Conservation (phyloP, 768 basidiomycete genomes). For the Calocybe indica region DNA sequence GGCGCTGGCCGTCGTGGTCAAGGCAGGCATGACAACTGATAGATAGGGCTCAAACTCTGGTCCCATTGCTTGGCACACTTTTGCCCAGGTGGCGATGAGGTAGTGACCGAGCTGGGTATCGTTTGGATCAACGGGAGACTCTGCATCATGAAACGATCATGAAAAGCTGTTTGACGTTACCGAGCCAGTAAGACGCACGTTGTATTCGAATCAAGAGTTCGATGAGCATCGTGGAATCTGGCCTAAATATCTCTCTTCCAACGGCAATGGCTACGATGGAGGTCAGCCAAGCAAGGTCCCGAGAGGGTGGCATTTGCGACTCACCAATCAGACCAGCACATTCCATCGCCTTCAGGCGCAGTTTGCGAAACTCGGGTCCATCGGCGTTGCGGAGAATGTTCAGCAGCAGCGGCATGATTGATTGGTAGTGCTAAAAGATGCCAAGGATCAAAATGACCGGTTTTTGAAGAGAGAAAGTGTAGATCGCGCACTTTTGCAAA, state of each 20-base stretch:
- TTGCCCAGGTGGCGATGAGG: conserved; percentile 84
- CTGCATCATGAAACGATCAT: conserved; percentile 22
- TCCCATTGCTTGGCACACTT: conserved; percentile 80
- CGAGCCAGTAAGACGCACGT: conserved; percentile 36
- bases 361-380: conserved; percentile 55
- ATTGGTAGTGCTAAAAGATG: conserved; percentile 53
- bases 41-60: conserved; percentile 85
- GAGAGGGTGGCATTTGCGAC: conserved; percentile 13
- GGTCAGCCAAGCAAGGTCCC: neutral
- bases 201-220: conserved; percentile 73
- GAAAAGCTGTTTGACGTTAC: neutral
- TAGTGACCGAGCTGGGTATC: conserved; percentile 73
- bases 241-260: conserved; percentile 71
- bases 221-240: conserved; percentile 67
- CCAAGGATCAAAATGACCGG: neutral
- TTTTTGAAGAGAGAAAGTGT: neutral
- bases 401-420: conserved; percentile 78
- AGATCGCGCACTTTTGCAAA: conserved; percentile 56
- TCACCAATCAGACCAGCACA: conserved; percentile 82
- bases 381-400: conserved; percentile 72
- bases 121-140: conserved; percentile 59
- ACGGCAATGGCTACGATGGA: conserved; percentile 69
- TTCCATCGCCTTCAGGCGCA: conserved; percentile 85
- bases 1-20: conserved; percentile 70
- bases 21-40: conserved; percentile 74